Evolutionary conservation across 306 rosid genomes (phyloP), one percentile per base, ranked within the genome.

Genomic region (Cucumis melo): DNA sequence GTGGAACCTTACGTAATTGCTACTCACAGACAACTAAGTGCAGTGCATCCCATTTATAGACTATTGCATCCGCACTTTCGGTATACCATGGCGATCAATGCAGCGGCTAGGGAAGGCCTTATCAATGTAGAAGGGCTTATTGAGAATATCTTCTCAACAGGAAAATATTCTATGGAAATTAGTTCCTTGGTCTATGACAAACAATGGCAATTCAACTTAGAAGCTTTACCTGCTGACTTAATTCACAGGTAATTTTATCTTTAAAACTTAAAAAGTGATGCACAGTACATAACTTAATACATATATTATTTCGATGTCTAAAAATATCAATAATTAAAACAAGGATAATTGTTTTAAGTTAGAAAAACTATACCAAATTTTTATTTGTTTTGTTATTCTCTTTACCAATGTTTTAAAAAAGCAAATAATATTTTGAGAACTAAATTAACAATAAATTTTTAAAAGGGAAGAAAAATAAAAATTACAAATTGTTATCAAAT

Each of bases 81-180:
- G 41, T 89, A 89, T 82, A 93, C 98, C 1, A 88, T 89, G 93
- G 97, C 89, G 78, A 93, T 89, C 58, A 93, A 93, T 70, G 90
- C 90, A 2, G 82, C 88, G 3, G 97, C 98, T 24, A 89, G 98
- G 0, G 72, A 74, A 39, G 83, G 86, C 1, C 85, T 93, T 0
- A 29, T 91, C 73, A 93, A 87, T 70, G 88, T 78, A 3, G 83
- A 54, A 1, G 97, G 98, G 15, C 32, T 86, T 15, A 89, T 93
- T 17, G 96, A 92, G 77, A n/a, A 19, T 0, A 10, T 80, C 14
- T 92, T 92, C 82, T 8, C 85, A 2, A 92, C 95, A 0, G 72
- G 58, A 1, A 85, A 89, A 57, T 85, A 85, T 72, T 84, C 92
- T 36, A 7, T 82, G 46, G 84, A 84, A 34, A 2, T 93, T 8